Percentiles rank a stretch among this genome's conserved stretches.
These are phyloP conservation scores for Laetiporus sulphureus DNA, from an alignment of 1,284 basidiomycete species.

Conservation along the genomic window DNA sequence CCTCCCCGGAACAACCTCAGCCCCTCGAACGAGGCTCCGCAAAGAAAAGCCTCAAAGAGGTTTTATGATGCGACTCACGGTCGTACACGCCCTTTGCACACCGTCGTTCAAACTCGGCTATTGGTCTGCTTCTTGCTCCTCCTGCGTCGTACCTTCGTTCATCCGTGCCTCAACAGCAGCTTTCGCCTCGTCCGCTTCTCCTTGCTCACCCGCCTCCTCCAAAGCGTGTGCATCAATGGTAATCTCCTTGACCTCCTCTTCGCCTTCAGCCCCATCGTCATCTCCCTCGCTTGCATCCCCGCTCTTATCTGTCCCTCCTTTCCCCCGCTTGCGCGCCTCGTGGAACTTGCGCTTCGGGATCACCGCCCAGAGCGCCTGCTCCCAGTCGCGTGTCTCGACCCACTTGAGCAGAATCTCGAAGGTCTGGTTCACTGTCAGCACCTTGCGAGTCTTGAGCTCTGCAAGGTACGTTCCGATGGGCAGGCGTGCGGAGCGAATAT, in stretches of 20 bases:
- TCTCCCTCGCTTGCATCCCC: slow-evolving; percentile 10
- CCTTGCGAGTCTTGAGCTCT: slow-evolving; percentile 84
- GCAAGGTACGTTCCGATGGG: slow-evolving; percentile 88
- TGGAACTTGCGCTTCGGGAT: slow-evolving; percentile 89
- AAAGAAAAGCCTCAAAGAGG: slow-evolving; percentile 75
- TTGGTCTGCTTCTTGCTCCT: too few species aligned
- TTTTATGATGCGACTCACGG: slow-evolving; percentile 56
- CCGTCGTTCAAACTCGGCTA: too few species aligned
- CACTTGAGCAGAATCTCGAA: slow-evolving; percentile 92
- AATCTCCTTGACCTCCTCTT: slow-evolving; percentile 3
- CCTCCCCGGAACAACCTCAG: slow-evolving; percentile 77
- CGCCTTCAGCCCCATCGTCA: slow-evolving; percentile 7
- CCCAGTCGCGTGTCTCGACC: slow-evolving; percentile 81
- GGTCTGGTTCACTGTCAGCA: slow-evolving; percentile 95
- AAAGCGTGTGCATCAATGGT: slow-evolving; percentile 15
- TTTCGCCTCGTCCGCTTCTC: not conserved
- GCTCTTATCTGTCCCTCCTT: slow-evolving; percentile 9
- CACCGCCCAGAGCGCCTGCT: slow-evolving; percentile 75
- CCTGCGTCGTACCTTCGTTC: too few species aligned
- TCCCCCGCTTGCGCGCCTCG: slow-evolving; percentile 22
- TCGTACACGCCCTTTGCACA: too few species aligned
- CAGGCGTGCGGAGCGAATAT: slow-evolving; percentile 81
- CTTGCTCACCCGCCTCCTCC: slow-evolving; percentile 14
- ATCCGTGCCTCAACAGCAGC: too few species aligned
- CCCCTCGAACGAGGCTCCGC: slow-evolving; percentile 84